Base-by-base conservation (phyloP, 2,329 filamentous ascomycete genomes). In the Rachicladosporium sp. region DNA sequence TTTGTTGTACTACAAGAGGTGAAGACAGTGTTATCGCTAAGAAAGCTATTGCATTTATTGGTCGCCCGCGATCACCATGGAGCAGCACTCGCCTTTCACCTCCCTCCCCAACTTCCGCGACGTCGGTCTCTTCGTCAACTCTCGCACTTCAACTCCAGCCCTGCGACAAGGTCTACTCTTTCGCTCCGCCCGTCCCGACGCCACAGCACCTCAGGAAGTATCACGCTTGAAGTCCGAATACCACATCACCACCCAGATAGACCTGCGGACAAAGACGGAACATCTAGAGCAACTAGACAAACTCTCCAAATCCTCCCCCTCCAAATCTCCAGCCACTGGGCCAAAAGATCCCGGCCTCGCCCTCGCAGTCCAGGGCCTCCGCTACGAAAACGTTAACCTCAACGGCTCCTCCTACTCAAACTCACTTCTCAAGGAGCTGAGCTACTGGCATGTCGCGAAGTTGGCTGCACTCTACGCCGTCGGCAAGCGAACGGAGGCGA, bases 91-190 rank as follows among this genome's bases (percentile, higher is more conserved):
- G 15, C 15, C 15, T 19, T 19, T 19, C 15, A 19, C 15, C 15
- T 19, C 15, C 15, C 15, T 88, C 37, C 63, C 80, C 51, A 89
- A 89, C 58, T 85, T 88, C 55, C 76, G 84, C 42, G 83, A 89
- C 66, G 78, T 88, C 33, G 82, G 78, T 31, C 65, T 68, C 46
- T 77, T 74, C 0, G 67, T 85, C 49, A 87, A 87, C 50, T 19
- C 15, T 21, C 71, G 71, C 45, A 58, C 74, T 4, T 69, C 70
- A 15, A 63, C 65, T 46, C 68, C 71, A 3, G n/a, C 43, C 13
- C 29, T 53, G 5, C 42, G 42, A 35, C 40, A 45, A 3, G 43
- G 42, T 37, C 42, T 51, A 21, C 41, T 57, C 42, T 52, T 43
- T 41, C 53, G 43, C 35, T 46, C 47, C 56, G 56, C 50, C 19